These are phyloP conservation scores for Pachysolen tannophilus DNA, from an alignment of 805 yeast genomes.

Conservation along the genomic window DNA sequence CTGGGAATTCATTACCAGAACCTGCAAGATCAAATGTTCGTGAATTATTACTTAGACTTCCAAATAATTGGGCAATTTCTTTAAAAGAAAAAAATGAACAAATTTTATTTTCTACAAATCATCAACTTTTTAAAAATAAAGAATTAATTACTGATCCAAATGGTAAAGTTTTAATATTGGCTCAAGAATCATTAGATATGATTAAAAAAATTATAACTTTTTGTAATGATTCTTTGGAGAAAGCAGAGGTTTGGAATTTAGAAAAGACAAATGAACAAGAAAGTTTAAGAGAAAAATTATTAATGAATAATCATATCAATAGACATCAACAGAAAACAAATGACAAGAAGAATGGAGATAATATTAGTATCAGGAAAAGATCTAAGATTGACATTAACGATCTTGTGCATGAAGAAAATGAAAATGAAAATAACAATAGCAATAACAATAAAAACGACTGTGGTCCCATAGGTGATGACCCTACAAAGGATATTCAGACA, in stretches of 20 bases:
- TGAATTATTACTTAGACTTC: constrained; percentile 67
- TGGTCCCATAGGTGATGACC: too few relatives aligned
- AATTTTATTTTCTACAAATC: not conserved
- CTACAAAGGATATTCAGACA: too few relatives aligned
- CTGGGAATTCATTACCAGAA: constrained; percentile 67
- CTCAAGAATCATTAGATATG: constrained; percentile 86
- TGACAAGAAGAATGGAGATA: too few relatives aligned
- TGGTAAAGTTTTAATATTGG: constrained; percentile 70
- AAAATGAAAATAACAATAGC: too few relatives aligned
- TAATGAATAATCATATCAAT: constrained; percentile 9
- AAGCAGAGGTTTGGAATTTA: constrained; percentile 74
- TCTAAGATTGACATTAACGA: constrained; percentile 7
- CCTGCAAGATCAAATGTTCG: constrained; percentile 78
- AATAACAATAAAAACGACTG: too few relatives aligned
- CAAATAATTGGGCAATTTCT: constrained; percentile 70
- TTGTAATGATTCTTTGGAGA: constrained; percentile 75
- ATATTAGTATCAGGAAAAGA: too few relatives aligned
- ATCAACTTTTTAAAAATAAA: not conserved
- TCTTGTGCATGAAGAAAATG: constrained; percentile 3
- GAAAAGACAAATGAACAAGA: constrained; percentile 7
- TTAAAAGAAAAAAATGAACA: too few relatives aligned
- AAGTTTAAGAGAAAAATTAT: constrained; percentile 9
- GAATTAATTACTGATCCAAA: constrained; percentile 35
- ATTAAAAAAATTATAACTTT: constrained; percentile 74
- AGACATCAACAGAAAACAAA: not conserved